These are phyloP conservation scores for Aspergillus melleus DNA, from an alignment of 2,329 filamentous ascomycete species.

Conservation along the genomic window DNA sequence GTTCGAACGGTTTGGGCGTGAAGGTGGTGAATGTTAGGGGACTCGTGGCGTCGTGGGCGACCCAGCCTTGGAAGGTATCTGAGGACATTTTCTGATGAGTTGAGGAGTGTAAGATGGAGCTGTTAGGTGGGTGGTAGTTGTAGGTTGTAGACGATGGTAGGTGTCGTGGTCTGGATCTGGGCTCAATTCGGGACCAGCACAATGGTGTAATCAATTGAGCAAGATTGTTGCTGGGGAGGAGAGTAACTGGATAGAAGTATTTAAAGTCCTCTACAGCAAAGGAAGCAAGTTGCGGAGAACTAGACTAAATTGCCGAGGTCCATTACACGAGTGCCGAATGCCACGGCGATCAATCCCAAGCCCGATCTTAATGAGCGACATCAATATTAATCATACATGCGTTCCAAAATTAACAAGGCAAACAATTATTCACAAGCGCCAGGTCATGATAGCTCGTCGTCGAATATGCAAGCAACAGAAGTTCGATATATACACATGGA, in stretches of 20 bases:
- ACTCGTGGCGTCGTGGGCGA: constrained; percentile 35
- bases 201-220: no score
- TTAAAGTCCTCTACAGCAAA: no score
- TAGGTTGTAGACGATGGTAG: no score
- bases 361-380: no score
- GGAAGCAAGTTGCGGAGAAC: constrained; percentile 12
- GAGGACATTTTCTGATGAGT: constrained; percentile 3
- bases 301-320: constrained; percentile 16
- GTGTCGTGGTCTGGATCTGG: no score
- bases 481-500: constrained; percentile 7
- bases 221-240: no score
- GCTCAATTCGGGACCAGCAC: no score
- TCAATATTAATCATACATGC: constrained; percentile 9
- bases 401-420: neutral
- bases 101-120: no score
- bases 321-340: neutral
- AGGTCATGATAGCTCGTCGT: constrained; percentile 17
- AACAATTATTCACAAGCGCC: constrained; percentile 14
- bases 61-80: constrained; percentile 43
- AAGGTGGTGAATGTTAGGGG: constrained; percentile 37
- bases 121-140: no score
- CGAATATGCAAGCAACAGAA: constrained; percentile 7
- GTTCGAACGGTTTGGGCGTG: constrained; percentile 48
- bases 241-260: no score
- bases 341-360: neutral